Evolutionary conservation across 2,329 filamentous ascomycete genomes (phyloP).

Genomic region (Phyllosticta citribraziliensis): DNA sequence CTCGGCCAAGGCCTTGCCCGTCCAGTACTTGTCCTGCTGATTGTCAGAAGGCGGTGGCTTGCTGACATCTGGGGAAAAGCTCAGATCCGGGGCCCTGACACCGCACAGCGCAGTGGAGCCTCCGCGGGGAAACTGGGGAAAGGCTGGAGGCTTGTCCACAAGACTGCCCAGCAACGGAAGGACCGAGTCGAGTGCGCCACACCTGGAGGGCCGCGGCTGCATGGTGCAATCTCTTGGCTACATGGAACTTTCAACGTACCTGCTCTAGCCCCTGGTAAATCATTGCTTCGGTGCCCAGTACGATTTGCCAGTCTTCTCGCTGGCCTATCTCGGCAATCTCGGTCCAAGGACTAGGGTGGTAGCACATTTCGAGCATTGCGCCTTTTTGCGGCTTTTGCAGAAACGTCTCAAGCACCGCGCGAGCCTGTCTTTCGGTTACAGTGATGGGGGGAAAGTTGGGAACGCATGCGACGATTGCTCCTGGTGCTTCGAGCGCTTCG

Average conservation of each 20-base stretch:
- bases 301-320: conserved; percentile 58
- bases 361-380: conserved; percentile 73
- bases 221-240: neutral
- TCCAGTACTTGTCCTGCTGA: conserved; percentile 45
- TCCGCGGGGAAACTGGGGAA: neutral
- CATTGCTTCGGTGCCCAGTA: conserved; percentile 66
- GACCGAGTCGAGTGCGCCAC: neutral
- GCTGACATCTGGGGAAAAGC: conserved; percentile 8
- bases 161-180: neutral
- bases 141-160: neutral
- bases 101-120: neutral
- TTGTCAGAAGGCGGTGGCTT: neutral
- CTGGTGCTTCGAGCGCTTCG: conserved; percentile 45
- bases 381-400: conserved; percentile 47
- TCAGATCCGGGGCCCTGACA: conserved; percentile 1
- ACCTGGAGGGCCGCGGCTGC: neutral
- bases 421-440: conserved; percentile 49
- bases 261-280: conserved; percentile 71
- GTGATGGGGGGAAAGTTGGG: conserved; percentile 66
- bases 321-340: conserved; percentile 53
- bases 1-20: conserved; percentile 48
- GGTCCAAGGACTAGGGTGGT: conserved; percentile 63
- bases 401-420: conserved; percentile 46
- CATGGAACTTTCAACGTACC: conserved; percentile 21
- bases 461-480: conserved; percentile 62